Evolutionary conservation across 1,284 basidiomycete genomes (phyloP), one percentile per base, ranked within the genome.

Genomic region (Tilletiaria anomala): DNA sequence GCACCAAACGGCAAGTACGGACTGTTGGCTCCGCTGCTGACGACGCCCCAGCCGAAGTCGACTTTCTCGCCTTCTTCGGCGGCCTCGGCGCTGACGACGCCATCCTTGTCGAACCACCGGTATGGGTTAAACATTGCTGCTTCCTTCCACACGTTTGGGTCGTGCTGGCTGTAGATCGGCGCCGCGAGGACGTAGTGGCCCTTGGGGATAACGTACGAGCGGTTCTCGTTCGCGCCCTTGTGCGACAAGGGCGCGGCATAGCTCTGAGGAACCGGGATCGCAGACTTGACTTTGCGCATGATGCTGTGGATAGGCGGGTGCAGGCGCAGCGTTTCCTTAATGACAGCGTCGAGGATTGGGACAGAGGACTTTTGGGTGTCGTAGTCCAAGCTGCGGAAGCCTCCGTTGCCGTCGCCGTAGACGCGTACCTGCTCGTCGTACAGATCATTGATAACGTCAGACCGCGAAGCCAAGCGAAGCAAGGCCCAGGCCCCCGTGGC

Each of bases 1-100:
- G 91, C 89, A 44, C 91, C 93, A 62, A 99, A 99, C 1, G 91
- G 93, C 65, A 91, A 82, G 67, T 94, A 94, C 20, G 69, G 68
- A 12, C 51, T 57, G 44, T 67, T 68, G 14, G 67, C 65, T 19
- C 84, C 56, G 77, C 61, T 69, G 15, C 53, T 56, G 44, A 71
- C 65, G 46, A 60, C 77, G 41, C 91, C 93, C 68, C 87, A 99
- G 1, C 91, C 93, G 59, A 83, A 99, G 69, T 97, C 91, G 45
- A 93, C 75, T 72, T 86, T 87, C 67, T 91, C 84, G 40, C 81
- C 83, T 22, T 70, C 70, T 53, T 77, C 78, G 55, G 83, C 82
- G 39, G 73, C 69, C 65, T 88, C 85, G 50, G 74, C 83, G 55
- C 79, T 74, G 17, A 77, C 77, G 12, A 37, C 42, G 22, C 16